Conservation (phyloP, 2,329 filamentous ascomycete species). For the Cladosporium sp. region DNA sequence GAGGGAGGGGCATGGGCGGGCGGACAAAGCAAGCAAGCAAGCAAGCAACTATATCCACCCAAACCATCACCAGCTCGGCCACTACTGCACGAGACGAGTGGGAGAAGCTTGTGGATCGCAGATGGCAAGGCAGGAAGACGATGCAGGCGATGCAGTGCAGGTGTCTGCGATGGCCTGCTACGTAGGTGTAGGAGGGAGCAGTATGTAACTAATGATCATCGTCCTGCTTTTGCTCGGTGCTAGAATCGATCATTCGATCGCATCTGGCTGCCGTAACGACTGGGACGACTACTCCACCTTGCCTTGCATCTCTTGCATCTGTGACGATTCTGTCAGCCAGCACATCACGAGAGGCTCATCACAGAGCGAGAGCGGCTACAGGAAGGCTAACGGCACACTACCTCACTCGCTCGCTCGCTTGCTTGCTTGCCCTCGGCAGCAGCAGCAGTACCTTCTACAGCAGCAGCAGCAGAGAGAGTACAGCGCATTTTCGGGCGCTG, state of each 20-base stretch:
- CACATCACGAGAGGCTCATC: background rate
- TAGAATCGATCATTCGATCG: conserved; percentile 1
- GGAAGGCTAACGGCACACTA: background rate
- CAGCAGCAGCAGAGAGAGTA: background rate
- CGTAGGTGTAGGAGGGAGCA: conserved; percentile 6
- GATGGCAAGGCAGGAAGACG: conserved; percentile 10
- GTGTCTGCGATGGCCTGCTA: conserved; percentile 1
- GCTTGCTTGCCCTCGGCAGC: background rate
- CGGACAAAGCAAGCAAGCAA: background rate
- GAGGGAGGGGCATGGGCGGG: background rate
- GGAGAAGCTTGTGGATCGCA: conserved; percentile 13
- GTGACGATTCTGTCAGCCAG: conserved; percentile 8
- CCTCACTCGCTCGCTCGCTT: background rate
- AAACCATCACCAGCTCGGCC: background rate
- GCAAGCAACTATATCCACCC: background rate
- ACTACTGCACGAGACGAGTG: background rate
- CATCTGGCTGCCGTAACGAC: background rate
- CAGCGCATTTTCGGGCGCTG: background rate
- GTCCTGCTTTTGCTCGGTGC: background rate
- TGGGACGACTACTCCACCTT: background rate
- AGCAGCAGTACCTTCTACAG: background rate
- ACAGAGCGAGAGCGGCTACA: background rate
- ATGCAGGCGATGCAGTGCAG: background rate
- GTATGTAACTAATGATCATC: conserved; percentile 17
- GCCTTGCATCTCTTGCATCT: background rate